Base-by-base conservation (phyloP, 192 early-diverging fungal genomes). In the Coemansia erecta region DNA sequence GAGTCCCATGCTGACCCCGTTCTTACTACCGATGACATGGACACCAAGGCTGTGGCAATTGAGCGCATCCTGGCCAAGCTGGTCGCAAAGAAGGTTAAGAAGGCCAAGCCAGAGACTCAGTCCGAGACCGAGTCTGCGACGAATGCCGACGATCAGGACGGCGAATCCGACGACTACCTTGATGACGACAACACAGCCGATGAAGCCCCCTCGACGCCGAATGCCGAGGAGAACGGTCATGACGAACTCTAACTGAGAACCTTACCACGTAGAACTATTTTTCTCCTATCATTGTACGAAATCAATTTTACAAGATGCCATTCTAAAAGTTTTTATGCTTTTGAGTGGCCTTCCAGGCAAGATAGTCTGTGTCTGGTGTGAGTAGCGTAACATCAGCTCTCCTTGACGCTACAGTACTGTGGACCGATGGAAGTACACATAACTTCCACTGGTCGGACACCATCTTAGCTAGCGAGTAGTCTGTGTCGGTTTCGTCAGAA, bases 1-100 rank as follows among this genome's bases (percentile, higher is more conserved):
- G 62, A 63, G 0, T 50, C 74, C 15, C 63, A 86, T 56, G 82
- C 83, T 35, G 81, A 86, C 28, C 92, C 93, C 10, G 85, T 84
- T 8, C 81, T 95, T 21, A 61, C 77, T 7, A 77, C 82, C 1
- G 60, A 50, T 6, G 85, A 88, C 26, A 80, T 90, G 19, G 73
- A 86, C 50, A 37, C 70, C 46, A 83, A 80, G 42, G 67, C 68
- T 8, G 63, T 61, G 42, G 66, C 63, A 11, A 63, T 92, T 17
- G 81, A 86, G 54, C 70, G 66, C 1, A 80, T 73, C 37, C 67
- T 86, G 63, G 62, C 81, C 41, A 80, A 70, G 22, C 68, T 88
- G 59, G 67, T 85, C 40, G 76, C 65, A 56, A 86, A 84, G 68
- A 87, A 85, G 77, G 74, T 80, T 37, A 85, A 83, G 70, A 78